Evolutionary conservation across 2,329 filamentous ascomycete species (phyloP).

Genomic region (Talaromyces albobiverticillius): DNA sequence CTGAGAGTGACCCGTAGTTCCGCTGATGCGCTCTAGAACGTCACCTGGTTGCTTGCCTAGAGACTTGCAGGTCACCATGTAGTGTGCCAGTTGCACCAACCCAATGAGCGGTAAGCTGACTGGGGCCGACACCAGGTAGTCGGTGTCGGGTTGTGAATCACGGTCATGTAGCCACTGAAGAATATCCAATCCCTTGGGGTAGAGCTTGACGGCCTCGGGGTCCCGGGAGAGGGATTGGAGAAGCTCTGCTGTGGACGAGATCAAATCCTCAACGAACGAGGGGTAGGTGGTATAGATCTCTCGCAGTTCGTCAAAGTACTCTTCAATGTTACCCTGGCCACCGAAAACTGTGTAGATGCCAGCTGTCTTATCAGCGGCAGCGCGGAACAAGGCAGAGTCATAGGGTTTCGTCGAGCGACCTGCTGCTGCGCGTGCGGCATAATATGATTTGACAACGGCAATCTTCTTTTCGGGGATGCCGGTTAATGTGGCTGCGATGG

Average conservation of each 20-base stretch:
- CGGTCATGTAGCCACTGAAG: constrained; percentile 88
- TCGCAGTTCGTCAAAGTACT: constrained; percentile 97
- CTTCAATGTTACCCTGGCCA: constrained; percentile 97
- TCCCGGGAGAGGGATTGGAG: constrained; percentile 82
- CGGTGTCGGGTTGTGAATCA: constrained; percentile 85
- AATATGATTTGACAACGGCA: constrained; percentile 85
- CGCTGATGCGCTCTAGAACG: constrained; percentile 77
- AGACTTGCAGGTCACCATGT: constrained; percentile 88
- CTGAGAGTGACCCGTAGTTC: constrained; percentile 94
- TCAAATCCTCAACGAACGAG: constrained; percentile 81
- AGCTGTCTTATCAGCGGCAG: constrained; percentile 77
- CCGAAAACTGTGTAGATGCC: constrained; percentile 93
- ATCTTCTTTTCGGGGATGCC: constrained; percentile 94
- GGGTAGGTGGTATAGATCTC: constrained; percentile 90
- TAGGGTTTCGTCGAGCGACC: constrained; percentile 87
- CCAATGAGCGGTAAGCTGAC: constrained; percentile 96
- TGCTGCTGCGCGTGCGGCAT: constrained; percentile 76
- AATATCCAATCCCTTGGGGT: constrained; percentile 93
- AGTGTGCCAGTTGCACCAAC: constrained; percentile 92
- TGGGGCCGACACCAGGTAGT: constrained; percentile 91
- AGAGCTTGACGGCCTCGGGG: constrained; percentile 87
- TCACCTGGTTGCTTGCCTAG: constrained; percentile 86
- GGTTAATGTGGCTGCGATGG: constrained; percentile 76
- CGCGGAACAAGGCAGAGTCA: constrained; percentile 87
- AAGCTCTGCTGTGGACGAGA: constrained; percentile 76